These are phyloP conservation scores for Chlorella variabilis DNA, from an alignment of 163 green algal genomes.

Conservation along the genomic window DNA sequence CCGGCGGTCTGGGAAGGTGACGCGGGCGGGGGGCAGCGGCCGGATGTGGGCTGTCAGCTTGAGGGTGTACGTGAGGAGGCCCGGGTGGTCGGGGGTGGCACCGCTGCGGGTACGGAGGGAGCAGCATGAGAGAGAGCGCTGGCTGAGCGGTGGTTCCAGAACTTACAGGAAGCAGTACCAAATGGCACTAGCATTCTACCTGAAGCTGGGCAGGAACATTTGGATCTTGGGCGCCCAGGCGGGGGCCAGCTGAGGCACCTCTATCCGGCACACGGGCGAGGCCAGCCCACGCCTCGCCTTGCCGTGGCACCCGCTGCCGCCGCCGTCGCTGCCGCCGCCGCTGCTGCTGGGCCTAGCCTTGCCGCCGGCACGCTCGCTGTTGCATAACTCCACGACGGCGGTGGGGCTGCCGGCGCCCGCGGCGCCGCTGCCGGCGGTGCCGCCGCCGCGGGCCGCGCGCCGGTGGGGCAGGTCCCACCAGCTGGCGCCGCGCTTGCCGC, in stretches of 20 bases:
- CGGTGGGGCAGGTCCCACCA: constrained; percentile 25
- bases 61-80: constrained; percentile 81
- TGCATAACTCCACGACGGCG: constrained; percentile 46
- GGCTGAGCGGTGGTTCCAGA: background rate
- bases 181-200: constrained; percentile 37
- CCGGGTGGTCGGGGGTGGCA: constrained; percentile 55
- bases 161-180: no score
- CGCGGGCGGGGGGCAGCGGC: constrained; percentile 43
- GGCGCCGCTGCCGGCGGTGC: background rate
- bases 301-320: no score
- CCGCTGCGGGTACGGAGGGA: background rate
- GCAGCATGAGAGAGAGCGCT: background rate
- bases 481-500: constrained; percentile 1
- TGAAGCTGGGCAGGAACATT: constrained; percentile 88
- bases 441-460: background rate
- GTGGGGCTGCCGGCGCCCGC: constrained; percentile 1
- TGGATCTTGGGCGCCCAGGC: constrained; percentile 68
- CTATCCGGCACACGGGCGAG: constrained; percentile 56
- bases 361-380: constrained; percentile 39
- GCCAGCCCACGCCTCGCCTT: constrained; percentile 10
- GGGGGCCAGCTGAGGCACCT: constrained; percentile 50
- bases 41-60: constrained; percentile 54
- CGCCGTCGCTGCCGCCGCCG: background rate
- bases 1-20: constrained; percentile 21
- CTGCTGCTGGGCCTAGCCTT: background rate